phyloP scores from a whole-genome alignment of 2,329 filamentous ascomycete species.

The Apiospora koreana region DNA sequence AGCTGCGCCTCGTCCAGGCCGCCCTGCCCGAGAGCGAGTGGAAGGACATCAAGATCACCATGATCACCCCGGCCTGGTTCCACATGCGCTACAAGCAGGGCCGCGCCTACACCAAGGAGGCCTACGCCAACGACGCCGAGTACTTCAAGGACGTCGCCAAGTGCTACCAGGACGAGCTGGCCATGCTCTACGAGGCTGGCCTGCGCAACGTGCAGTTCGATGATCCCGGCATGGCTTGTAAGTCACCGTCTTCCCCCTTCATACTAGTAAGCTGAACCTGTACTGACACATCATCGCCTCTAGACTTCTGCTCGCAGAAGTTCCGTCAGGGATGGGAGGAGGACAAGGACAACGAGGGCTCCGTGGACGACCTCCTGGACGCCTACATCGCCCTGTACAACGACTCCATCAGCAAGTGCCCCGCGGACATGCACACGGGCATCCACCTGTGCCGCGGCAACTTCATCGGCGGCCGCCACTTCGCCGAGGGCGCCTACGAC shows the following conservation, averaged over 20 bases:
- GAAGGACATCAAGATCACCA: slow-evolving; percentile 54
- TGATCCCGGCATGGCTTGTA: slow-evolving; percentile 67
- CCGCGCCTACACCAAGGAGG: slow-evolving; percentile 56
- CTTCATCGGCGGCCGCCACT: slow-evolving; percentile 66
- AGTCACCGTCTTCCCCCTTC: slow-evolving; percentile 28
- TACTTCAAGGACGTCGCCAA: slow-evolving; percentile 67
- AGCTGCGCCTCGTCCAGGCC: slow-evolving; percentile 49
- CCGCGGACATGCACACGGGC: slow-evolving; percentile 72
- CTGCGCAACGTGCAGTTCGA: slow-evolving; percentile 69
- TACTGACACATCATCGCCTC: background rate
- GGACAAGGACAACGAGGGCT: slow-evolving; percentile 67
- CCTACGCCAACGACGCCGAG: slow-evolving; percentile 58
- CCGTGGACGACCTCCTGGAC: slow-evolving; percentile 70
- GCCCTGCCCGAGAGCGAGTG: slow-evolving; percentile 48
- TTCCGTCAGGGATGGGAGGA: slow-evolving; percentile 71
- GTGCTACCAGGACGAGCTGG: slow-evolving; percentile 65
- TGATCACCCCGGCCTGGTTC: slow-evolving; percentile 56
- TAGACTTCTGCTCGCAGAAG: slow-evolving; percentile 72
- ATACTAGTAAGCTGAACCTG: background rate
- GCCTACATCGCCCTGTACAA: slow-evolving; percentile 79
- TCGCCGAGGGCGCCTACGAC: slow-evolving; percentile 68
- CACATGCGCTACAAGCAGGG: slow-evolving; percentile 61
- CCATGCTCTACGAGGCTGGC: slow-evolving; percentile 61
- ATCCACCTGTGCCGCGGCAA: slow-evolving; percentile 74
- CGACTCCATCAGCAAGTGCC: slow-evolving; percentile 63